Evolutionary conservation across 768 basidiomycete genomes (phyloP).

Genomic region (Tricholoma flavovirens): DNA sequence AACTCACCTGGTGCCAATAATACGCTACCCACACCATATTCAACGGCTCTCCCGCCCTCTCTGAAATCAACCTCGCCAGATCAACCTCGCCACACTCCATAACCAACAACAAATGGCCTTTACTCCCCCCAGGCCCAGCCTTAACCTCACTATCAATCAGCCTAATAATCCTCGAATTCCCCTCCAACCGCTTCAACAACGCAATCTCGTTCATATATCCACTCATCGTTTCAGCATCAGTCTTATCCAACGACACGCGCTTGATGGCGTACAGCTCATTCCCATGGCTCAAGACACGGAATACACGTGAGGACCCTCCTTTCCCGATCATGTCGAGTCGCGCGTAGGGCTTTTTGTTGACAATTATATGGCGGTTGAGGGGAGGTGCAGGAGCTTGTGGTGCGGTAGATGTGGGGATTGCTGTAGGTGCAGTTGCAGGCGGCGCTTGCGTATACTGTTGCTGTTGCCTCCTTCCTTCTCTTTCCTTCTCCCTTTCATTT

Average conservation of each 20-base stretch:
- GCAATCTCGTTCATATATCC: conserved; percentile 97
- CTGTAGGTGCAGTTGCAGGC: conserved; percentile 30
- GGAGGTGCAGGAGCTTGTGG: conserved; percentile 22
- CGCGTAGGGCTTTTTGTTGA: conserved; percentile 80
- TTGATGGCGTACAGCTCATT: conserved; percentile 88
- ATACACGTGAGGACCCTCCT: conserved; percentile 95
- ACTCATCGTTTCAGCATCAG: conserved; percentile 82
- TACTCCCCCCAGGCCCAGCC: conserved; percentile 60
- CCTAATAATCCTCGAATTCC: conserved; percentile 88
- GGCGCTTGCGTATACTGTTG: conserved; percentile 27
- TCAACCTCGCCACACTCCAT: conserved; percentile 99
- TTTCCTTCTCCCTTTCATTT: conserved; percentile 31
- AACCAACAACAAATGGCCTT: conserved; percentile 74
- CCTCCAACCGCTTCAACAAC: conserved; percentile 87
- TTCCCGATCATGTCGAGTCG: conserved; percentile 87
- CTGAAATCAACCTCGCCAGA: conserved; percentile 74
- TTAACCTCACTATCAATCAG: conserved; percentile 89
- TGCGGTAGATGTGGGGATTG: conserved; percentile 7
- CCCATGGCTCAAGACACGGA: conserved; percentile 73
- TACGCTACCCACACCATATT: conserved; percentile 94
- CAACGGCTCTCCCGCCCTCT: conserved; percentile 77
- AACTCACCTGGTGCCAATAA: conserved; percentile 91
- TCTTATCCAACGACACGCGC: conserved; percentile 83
- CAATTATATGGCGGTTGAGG: conserved; percentile 38
- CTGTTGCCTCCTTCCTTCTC: conserved; percentile 28